phyloP scores from a whole-genome alignment of 129 eudicot species.

The Scalesia atractyloides region DNA sequence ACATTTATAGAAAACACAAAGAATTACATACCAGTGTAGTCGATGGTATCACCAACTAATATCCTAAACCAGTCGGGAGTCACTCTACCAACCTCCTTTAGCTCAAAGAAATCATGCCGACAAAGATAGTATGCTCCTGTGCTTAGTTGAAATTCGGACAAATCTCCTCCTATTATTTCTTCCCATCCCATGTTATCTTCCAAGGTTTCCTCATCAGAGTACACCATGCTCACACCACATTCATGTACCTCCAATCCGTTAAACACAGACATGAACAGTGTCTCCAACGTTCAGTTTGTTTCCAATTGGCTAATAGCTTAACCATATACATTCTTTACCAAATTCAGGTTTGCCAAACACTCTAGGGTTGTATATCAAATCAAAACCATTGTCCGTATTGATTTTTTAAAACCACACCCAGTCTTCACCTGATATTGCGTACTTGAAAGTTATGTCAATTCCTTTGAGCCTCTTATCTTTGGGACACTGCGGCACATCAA shows the following conservation, averaged over 20 bases:
- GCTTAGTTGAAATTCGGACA: slow-evolving; percentile 11
- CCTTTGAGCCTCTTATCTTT: slow-evolving; percentile 21
- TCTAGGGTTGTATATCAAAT: slow-evolving; percentile 29
- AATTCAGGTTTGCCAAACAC: slow-evolving; percentile 31
- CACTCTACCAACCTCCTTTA: slow-evolving; percentile 20
- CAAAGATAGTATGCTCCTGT: slow-evolving; percentile 19
- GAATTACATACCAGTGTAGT: slow-evolving; percentile 8
- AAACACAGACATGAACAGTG: slow-evolving; percentile 12
- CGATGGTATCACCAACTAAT: slow-evolving; percentile 15
- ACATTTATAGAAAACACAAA: not conserved
- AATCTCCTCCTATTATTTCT: not conserved
- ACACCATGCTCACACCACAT: slow-evolving; percentile 33
- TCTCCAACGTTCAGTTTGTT: slow-evolving; percentile 7
- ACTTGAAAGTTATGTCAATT: slow-evolving; percentile 18
- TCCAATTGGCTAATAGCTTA: slow-evolving; percentile 41
- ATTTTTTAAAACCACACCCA: slow-evolving; percentile 23
- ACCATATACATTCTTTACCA: slow-evolving; percentile 27
- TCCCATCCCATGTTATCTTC: not conserved
- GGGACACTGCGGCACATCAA: slow-evolving; percentile 29
- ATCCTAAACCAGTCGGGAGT: not conserved
- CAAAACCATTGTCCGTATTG: slow-evolving; percentile 20
- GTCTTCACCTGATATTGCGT: slow-evolving; percentile 1
- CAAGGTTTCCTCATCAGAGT: not conserved
- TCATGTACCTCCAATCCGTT: slow-evolving; percentile 18
- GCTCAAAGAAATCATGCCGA: slow-evolving; percentile 2